A percentile compares a stretch with the other conserved stretches of the same genome.
phyloP scores from a whole-genome alignment of 345 rosid genomes.

The Clarkia xantiana region DNA sequence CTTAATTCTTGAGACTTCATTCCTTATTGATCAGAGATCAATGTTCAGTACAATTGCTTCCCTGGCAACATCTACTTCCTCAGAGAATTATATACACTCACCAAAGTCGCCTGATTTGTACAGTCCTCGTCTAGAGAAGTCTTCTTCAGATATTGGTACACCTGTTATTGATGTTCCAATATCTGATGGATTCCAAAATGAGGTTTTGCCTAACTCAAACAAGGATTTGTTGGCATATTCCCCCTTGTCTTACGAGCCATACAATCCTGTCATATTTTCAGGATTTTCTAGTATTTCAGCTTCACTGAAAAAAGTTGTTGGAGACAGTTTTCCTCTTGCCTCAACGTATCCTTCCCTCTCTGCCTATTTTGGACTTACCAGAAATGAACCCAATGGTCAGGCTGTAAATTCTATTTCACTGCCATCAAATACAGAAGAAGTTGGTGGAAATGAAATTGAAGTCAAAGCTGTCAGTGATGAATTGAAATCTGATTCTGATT shows the following conservation, averaged over 20 bases:
- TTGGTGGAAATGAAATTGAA: slow-evolving; percentile 17
- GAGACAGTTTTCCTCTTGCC: slow-evolving; percentile 25
- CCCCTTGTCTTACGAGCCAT: slow-evolving; percentile 45
- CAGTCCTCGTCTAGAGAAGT: slow-evolving; percentile 15
- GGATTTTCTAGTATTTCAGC: slow-evolving; percentile 76
- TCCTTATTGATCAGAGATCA: slow-evolving; percentile 61
- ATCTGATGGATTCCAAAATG: slow-evolving; percentile 27
- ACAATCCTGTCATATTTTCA: slow-evolving; percentile 60
- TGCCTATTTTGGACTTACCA: slow-evolving; percentile 43
- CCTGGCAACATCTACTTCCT: slow-evolving; percentile 15
- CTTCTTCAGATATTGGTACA: slow-evolving; percentile 15
- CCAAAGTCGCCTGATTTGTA: slow-evolving; percentile 15
- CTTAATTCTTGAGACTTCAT: slow-evolving; percentile 87
- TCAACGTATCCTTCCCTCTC: slow-evolving; percentile 36
- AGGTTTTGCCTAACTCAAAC: slow-evolving; percentile 11
- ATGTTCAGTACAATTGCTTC: slow-evolving; percentile 63
- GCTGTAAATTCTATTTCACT: slow-evolving; percentile 25
- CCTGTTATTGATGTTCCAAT: slow-evolving; percentile 29
- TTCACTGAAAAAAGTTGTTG: slow-evolving; percentile 50
- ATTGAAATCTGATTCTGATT: slow-evolving; percentile 24
- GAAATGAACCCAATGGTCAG: slow-evolving; percentile 17
- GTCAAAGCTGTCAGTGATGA: slow-evolving; percentile 15
- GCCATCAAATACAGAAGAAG: slow-evolving; percentile 19
- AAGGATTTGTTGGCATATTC: slow-evolving; percentile 21
- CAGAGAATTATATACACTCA: slow-evolving; percentile 13